Evolutionary conservation across 192 early-diverging fungal genomes (phyloP).

Genomic region (Coemansia sp.): DNA sequence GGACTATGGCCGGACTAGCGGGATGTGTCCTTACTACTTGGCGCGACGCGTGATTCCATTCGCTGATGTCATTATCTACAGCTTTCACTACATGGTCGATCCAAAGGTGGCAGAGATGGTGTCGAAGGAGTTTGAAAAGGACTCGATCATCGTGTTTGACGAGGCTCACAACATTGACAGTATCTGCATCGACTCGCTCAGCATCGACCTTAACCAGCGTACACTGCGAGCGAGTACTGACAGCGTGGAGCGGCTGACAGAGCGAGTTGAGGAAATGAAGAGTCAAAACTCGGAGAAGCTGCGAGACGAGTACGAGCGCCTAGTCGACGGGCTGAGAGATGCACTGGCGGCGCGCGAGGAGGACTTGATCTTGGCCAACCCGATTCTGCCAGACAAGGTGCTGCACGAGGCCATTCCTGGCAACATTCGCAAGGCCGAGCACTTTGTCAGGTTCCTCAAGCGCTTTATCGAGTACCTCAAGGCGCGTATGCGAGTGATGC

Average conservation of each 20-base stretch:
- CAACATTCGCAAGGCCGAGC: constrained; percentile 96
- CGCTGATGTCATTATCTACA: constrained; percentile 98
- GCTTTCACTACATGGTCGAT: constrained; percentile 99
- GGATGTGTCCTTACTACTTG: constrained; percentile 95
- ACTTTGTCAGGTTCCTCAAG: constrained; percentile 96
- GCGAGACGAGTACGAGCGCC: constrained; percentile 83
- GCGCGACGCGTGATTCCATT: constrained; percentile 82
- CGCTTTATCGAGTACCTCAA: constrained; percentile 98
- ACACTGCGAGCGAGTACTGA: constrained; percentile 89
- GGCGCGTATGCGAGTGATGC: constrained; percentile 94
- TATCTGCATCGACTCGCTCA: constrained; percentile 97
- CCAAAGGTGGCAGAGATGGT: constrained; percentile 99
- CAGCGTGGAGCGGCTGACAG: constrained; percentile 70
- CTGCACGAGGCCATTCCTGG: constrained; percentile 94
- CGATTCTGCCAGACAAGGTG: constrained; percentile 92
- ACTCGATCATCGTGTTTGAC: constrained; percentile 99
- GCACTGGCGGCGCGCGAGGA: constrained; percentile 76
- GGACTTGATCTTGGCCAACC: constrained; percentile 91
- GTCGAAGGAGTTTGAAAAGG: constrained; percentile 92
- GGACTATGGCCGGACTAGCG: constrained; percentile 72
- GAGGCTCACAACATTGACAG: constrained; percentile 99
- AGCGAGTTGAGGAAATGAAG: constrained; percentile 84
- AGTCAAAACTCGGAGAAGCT: constrained; percentile 85
- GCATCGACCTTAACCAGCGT: constrained; percentile 90
- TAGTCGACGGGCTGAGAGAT: constrained; percentile 88